Evolutionary conservation across 805 yeast genomes (phyloP).

Genomic region (Naumovozyma dairenensis): DNA sequence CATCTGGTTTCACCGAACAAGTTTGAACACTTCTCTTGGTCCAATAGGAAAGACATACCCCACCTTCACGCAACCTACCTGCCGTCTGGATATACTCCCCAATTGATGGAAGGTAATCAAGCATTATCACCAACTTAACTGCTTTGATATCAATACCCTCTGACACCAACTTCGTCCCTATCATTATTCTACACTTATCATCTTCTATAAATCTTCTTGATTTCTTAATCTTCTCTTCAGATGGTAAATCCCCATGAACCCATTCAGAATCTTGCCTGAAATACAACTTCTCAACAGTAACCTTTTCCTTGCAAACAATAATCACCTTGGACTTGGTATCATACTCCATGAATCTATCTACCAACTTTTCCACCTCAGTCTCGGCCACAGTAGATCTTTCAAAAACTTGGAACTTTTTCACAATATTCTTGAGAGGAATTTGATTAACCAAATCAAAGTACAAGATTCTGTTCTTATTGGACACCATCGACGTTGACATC

Average conservation of each 20-base stretch:
- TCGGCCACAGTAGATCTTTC: background rate
- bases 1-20: background rate
- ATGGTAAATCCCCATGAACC: background rate
- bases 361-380: background rate
- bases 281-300: background rate
- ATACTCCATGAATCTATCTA: background rate
- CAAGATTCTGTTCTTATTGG: background rate
- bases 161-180: conserved; percentile 1
- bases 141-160: conserved; percentile 1
- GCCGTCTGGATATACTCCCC: conserved; percentile 1
- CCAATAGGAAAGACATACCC: background rate
- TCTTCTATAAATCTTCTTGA: background rate
- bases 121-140: background rate
- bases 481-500: background rate
- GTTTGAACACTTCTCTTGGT: background rate
- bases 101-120: background rate
- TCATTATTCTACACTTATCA: background rate
- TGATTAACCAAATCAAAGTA: background rate
- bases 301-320: background rate
- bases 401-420: background rate
- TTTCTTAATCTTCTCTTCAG: background rate
- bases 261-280: background rate
- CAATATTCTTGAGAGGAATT: background rate
- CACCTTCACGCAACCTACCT: background rate
- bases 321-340: background rate